A percentile compares a stretch with the other conserved stretches of the same genome.
Conservation (phyloP, 495 filamentous ascomycete genomes). For the Penicillium daleae region DNA sequence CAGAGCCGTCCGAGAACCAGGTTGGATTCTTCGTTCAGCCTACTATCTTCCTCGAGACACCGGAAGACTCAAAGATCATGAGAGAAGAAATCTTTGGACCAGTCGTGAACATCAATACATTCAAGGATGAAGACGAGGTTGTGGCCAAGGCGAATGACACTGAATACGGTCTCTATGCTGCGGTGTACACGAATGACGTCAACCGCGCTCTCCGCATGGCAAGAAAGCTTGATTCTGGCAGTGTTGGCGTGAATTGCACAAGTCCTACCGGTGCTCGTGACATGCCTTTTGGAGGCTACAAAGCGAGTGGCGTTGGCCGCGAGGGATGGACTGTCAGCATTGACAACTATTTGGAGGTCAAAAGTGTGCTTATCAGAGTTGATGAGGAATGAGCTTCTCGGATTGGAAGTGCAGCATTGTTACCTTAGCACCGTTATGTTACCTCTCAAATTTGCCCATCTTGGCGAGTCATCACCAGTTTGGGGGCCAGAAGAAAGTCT, state of each 20-base stretch:
- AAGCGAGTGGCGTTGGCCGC: constrained; percentile 53
- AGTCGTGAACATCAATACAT: constrained; percentile 44
- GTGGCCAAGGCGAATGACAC: constrained; percentile 47
- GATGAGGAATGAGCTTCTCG: constrained; percentile 14
- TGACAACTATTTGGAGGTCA: constrained; percentile 48
- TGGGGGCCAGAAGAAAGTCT: too few relatives aligned
- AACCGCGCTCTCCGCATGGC: constrained; percentile 52
- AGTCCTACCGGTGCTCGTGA: constrained; percentile 37
- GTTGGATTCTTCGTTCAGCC: constrained; percentile 50
- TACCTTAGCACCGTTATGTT: background rate
- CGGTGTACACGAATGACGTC: constrained; percentile 53
- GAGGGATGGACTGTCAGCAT: constrained; percentile 50
- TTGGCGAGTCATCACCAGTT: too few relatives aligned
- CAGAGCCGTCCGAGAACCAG: constrained; percentile 15
- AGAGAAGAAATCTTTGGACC: constrained; percentile 55
- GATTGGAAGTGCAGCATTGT: background rate
- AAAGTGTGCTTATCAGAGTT: constrained; percentile 49
- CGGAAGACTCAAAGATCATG: constrained; percentile 38
- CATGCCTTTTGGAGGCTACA: constrained; percentile 56
- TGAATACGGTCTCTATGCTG: constrained; percentile 45
- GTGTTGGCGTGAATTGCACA: constrained; percentile 57
- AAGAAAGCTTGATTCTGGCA: constrained; percentile 51
- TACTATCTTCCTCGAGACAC: constrained; percentile 46
- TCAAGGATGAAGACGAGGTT: constrained; percentile 44
- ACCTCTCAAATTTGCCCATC: too few relatives aligned